Evolutionary conservation across 2,329 filamentous ascomycete species (phyloP).

Genomic region (Simplicillium aogashimaense): DNA sequence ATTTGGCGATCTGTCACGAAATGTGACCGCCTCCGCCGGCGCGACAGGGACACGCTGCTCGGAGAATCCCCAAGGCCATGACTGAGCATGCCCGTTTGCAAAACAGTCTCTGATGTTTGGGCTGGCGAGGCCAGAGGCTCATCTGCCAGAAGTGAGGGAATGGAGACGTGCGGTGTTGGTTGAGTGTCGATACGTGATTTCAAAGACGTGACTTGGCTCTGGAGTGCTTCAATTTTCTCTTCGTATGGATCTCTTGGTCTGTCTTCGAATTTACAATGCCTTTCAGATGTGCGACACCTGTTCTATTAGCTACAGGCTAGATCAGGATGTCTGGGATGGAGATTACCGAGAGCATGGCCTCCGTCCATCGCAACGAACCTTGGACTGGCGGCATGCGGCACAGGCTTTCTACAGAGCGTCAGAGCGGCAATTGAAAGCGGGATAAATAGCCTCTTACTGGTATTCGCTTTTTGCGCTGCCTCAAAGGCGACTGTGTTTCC

Average conservation of each 20-base stretch:
- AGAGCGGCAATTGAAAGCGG: background rate
- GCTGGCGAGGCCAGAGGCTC: background rate
- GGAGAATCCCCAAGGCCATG: background rate
- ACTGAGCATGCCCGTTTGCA: conserved; percentile 4
- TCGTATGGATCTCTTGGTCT: conserved; percentile 12
- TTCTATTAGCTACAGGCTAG: conserved; percentile 3
- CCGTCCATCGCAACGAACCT: conserved; percentile 15
- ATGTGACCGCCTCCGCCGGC: conserved; percentile 7
- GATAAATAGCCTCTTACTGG: background rate
- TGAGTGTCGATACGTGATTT: background rate
- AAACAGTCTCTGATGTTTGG: conserved; percentile 3
- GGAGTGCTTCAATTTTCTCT: conserved; percentile 10
- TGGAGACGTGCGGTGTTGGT: background rate
- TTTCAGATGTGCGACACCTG: conserved; percentile 13
- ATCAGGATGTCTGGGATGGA: background rate
- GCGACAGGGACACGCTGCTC: background rate
- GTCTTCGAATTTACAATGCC: conserved; percentile 13
- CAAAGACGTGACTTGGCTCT: conserved; percentile 1
- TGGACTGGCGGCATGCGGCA: conserved; percentile 15
- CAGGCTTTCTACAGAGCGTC: conserved; percentile 13
- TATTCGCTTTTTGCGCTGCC: conserved; percentile 2
- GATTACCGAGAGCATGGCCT: conserved; percentile 15
- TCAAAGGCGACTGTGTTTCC: background rate
- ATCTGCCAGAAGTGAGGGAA: background rate
- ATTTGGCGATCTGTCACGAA: conserved; percentile 7